Conservation (phyloP, 1,139 yeast genomes). For the Yarrowia galli region DNA sequence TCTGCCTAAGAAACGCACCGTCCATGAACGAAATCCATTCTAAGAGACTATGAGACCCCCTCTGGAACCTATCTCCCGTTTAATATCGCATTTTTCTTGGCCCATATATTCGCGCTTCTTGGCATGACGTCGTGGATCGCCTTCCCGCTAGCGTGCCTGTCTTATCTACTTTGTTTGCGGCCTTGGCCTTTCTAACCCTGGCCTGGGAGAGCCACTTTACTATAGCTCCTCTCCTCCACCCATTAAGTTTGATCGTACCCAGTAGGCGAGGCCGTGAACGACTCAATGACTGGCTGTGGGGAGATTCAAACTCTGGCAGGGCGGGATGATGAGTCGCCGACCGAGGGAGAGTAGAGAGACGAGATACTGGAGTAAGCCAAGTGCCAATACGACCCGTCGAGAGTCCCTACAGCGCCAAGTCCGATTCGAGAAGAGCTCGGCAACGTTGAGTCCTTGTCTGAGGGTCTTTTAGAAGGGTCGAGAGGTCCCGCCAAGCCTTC, state of each 20-base stretch:
- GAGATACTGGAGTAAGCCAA: background rate
- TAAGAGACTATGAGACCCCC: too few species aligned
- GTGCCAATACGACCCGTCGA: background rate
- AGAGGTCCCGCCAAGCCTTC: conserved; percentile 25
- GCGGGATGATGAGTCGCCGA: too few species aligned
- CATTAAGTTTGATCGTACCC: conserved; percentile 19
- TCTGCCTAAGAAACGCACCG: background rate
- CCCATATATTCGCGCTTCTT: conserved; percentile 17
- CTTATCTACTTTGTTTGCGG: conserved; percentile 7
- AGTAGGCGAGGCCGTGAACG: conserved; percentile 2
- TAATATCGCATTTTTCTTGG: background rate
- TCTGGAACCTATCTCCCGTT: background rate
- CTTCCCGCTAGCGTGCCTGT: conserved; percentile 27
- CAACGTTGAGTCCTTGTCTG: conserved; percentile 16
- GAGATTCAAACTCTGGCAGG: conserved; percentile 3
- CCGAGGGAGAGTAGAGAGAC: background rate
- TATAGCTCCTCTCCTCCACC: conserved; percentile 4
- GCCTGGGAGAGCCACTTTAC: conserved; percentile 29
- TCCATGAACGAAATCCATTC: background rate
- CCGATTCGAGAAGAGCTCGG: conserved; percentile 20
- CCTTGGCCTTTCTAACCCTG: conserved; percentile 23
- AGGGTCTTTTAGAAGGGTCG: background rate
- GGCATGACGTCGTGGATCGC: background rate
- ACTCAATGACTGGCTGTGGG: conserved; percentile 2
- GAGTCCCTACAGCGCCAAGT: conserved; percentile 24